These are phyloP conservation scores for Trichoderma pleuroti DNA, from an alignment of 2,329 filamentous ascomycete species.

Conservation along the genomic window DNA sequence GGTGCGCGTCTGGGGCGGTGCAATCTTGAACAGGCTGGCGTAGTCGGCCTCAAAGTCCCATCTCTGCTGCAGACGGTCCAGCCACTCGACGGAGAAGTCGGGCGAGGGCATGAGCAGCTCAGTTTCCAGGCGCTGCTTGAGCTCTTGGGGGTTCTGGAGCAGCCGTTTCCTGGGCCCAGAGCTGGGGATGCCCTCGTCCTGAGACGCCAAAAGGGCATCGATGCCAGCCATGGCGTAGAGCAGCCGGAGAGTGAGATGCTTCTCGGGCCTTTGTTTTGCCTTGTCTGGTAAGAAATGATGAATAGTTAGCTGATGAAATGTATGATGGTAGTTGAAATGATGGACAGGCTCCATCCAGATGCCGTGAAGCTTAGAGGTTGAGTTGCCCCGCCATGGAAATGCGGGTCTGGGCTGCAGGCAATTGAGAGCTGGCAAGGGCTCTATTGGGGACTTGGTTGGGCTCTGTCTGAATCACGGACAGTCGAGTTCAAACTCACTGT, in stretches of 20 bases:
- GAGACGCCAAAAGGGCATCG: conserved; percentile 33
- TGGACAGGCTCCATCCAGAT: not conserved
- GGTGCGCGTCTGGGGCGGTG: conserved; percentile 90
- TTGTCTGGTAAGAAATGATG: not conserved
- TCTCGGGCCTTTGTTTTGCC: accelerated
- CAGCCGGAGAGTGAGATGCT: not conserved
- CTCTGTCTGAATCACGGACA: not conserved
- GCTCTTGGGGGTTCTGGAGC: conserved; percentile 50
- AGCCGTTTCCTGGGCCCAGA: conserved; percentile 17
- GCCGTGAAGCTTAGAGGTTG: not conserved
- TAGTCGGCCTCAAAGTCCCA: conserved; percentile 84
- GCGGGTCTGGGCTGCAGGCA: conserved; percentile 15
- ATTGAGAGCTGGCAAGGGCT: not conserved
- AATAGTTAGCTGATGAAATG: conserved; percentile 20
- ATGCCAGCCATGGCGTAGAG: conserved; percentile 31
- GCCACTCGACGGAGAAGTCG: conserved; percentile 78
- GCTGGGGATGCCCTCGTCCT: conserved; percentile 24
- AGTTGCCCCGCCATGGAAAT: conserved; percentile 18
- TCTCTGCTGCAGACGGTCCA: conserved; percentile 81
- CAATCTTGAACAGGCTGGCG: conserved; percentile 79
- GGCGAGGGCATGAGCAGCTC: conserved; percentile 77
- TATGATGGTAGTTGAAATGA: not conserved
- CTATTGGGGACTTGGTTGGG: not conserved
- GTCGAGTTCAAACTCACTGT: not conserved
- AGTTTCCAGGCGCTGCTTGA: conserved; percentile 69